phyloP scores from a whole-genome alignment of 768 basidiomycete species.

The Lactarius akahatsu region DNA sequence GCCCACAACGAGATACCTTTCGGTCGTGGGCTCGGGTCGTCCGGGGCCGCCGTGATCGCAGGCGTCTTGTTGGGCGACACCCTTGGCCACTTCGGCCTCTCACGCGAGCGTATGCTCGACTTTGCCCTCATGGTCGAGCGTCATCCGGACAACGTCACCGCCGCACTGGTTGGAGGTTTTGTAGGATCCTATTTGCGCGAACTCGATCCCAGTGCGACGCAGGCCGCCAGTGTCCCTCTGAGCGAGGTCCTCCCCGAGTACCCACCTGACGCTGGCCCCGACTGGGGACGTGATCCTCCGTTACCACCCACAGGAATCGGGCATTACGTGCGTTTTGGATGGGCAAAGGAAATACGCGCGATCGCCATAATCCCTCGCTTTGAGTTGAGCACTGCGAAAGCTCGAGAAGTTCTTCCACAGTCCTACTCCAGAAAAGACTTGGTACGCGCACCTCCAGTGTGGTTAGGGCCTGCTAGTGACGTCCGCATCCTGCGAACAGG shows the following conservation, averaged over 20 bases:
- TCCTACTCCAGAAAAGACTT: constrained; percentile 88
- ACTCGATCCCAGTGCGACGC: constrained; percentile 74
- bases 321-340: constrained; percentile 87
- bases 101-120: constrained; percentile 77
- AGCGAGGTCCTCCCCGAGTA: constrained; percentile 97
- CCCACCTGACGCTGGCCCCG: constrained; percentile 86
- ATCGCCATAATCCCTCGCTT: constrained; percentile 94
- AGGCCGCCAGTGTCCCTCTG: constrained; percentile 86
- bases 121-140: constrained; percentile 99
- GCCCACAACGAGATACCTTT: constrained; percentile 95
- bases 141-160: constrained; percentile 98
- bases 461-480: neutral
- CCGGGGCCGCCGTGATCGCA: constrained; percentile 98
- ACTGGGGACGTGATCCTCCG: constrained; percentile 90
- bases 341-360: constrained; percentile 83
- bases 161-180: constrained; percentile 94
- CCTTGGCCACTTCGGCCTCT: constrained; percentile 72
- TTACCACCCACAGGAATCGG: constrained; percentile 88
- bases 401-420: constrained; percentile 82
- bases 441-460: constrained; percentile 42
- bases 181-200: constrained; percentile 95
- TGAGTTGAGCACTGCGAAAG: constrained; percentile 94
- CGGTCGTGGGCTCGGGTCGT: constrained; percentile 95
- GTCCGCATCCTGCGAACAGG: constrained; percentile 46
- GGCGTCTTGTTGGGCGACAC: constrained; percentile 88